Evolutionary conservation across 257 asterid genomes (phyloP), one percentile per base, ranked within the genome.

Genomic region (Gynochthodes officinalis): DNA sequence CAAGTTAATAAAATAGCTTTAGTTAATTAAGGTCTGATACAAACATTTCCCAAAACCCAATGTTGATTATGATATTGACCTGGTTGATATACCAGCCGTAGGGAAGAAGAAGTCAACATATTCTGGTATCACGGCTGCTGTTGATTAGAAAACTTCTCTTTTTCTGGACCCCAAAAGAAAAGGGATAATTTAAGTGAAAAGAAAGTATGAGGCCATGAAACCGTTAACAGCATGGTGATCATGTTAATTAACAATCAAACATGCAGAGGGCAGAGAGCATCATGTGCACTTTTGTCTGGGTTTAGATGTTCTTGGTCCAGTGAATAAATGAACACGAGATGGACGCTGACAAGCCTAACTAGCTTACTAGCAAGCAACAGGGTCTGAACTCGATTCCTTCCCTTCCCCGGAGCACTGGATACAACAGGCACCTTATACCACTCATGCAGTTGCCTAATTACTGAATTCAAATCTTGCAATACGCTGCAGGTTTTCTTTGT

Each of bases 341-440:
- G n/a, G n/a, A n/a, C n/a, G n/a, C n/a, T n/a, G n/a, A n/a, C n/a
- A n/a, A n/a, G n/a, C n/a, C n/a, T n/a, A n/a, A n/a, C n/a, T n/a
- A n/a, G n/a, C n/a, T n/a, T n/a, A n/a, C n/a, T n/a, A n/a, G 64
- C 71, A 63, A 55, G 28, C 50, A 73, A 73, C 76, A 73, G 35
- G 76, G 76, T 37, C 76, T 49, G 54, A 40, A 49, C 40, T 63
- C 37, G 71, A 73, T 73, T 49, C 71, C 64, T 27, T 73, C 71
- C 71, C 64, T 64, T 73, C n/a, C n/a, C n/a, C n/a, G n/a, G n/a
- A n/a, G n/a, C n/a, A n/a, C n/a, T n/a, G n/a, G n/a, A n/a, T n/a
- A n/a, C n/a, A n/a, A n/a, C n/a, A n/a, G n/a, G n/a, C n/a, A n/a
- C n/a, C n/a, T n/a, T n/a, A n/a, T n/a, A 43, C 49, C 49, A 43